These are phyloP conservation scores for Penicillium rolfsii DNA, from an alignment of 2,329 filamentous ascomycete genomes.

Conservation along the genomic window DNA sequence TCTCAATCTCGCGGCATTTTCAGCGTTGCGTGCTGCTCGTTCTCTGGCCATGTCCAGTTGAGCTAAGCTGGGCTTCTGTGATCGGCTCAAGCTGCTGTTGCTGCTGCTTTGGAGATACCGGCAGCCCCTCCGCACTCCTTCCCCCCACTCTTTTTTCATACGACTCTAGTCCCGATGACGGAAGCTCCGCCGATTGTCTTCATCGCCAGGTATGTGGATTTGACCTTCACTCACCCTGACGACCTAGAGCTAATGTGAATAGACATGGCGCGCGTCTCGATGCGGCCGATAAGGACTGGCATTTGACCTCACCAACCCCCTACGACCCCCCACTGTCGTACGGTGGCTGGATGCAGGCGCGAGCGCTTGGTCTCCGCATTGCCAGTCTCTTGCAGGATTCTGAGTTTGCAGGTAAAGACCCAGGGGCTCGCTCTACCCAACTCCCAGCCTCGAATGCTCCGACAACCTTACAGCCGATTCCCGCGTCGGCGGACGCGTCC, in stretches of 20 bases:
- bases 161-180: constrained; percentile 31
- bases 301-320: constrained; percentile 86
- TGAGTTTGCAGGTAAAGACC: constrained; percentile 35
- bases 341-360: constrained; percentile 86
- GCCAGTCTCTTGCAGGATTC: constrained; percentile 66
- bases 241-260: constrained; percentile 44
- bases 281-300: constrained; percentile 93
- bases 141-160: constrained; percentile 6
- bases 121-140: constrained; percentile 3
- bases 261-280: constrained; percentile 94
- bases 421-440: constrained; percentile 9
- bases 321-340: constrained; percentile 97
- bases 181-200: constrained; percentile 48
- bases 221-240: not conserved
- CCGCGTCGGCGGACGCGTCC: constrained; percentile 19
- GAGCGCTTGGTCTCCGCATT: constrained; percentile 80
- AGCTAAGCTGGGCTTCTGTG: constrained; percentile 1
- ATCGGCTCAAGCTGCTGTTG: constrained; percentile 1
- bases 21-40: constrained; percentile 7
- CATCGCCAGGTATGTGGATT: constrained; percentile 44
- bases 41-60: constrained; percentile 10
- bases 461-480: constrained; percentile 12
- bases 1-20: not conserved
- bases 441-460: constrained; percentile 15
- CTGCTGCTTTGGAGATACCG: constrained; percentile 2